Percentiles rank a stretch among this genome's conserved stretches.
These are phyloP conservation scores for Fistulinella prunicolor DNA, from an alignment of 768 basidiomycete genomes.

Conservation along the genomic window DNA sequence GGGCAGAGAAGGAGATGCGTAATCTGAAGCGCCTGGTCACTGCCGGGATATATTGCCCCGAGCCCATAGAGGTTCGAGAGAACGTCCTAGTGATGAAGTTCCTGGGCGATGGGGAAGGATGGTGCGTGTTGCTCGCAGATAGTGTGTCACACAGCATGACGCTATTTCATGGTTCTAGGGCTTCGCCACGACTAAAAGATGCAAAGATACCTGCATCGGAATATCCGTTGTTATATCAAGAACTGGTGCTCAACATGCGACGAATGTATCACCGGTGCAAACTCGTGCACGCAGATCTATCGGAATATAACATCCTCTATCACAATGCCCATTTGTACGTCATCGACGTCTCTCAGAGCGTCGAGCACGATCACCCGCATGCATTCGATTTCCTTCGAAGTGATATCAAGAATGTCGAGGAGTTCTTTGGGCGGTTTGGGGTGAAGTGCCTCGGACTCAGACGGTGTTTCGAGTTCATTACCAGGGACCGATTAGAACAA, in stretches of 20 bases:
- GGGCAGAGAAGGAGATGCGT: conserved; percentile 99
- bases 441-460: conserved; percentile 76
- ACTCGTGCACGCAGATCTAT: conserved; percentile 96
- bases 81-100: conserved; percentile 97
- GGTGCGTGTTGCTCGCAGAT: conserved; percentile 46
- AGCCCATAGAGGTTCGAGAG: conserved; percentile 89
- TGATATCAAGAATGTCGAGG: conserved; percentile 91
- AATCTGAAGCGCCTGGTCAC: conserved; percentile 82
- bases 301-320: conserved; percentile 96
- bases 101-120: conserved; percentile 76
- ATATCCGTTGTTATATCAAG: conserved; percentile 64
- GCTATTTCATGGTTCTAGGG: conserved; percentile 48
- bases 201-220: conserved; percentile 55
- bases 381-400: conserved; percentile 94
- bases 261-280: conserved; percentile 87
- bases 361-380: conserved; percentile 95
- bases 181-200: conserved; percentile 92
- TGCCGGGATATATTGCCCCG: conserved; percentile 86
- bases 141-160: conserved; percentile 3
- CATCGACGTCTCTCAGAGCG: conserved; percentile 98
- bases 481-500: conserved; percentile 46
- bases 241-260: conserved; percentile 77
- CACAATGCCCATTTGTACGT: conserved; percentile 80
- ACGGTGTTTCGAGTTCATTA: conserved; percentile 87
- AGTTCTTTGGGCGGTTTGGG: conserved; percentile 80